Base-by-base conservation (phyloP, 1,139 yeast species). In the Kodamaea derodonti region DNA sequence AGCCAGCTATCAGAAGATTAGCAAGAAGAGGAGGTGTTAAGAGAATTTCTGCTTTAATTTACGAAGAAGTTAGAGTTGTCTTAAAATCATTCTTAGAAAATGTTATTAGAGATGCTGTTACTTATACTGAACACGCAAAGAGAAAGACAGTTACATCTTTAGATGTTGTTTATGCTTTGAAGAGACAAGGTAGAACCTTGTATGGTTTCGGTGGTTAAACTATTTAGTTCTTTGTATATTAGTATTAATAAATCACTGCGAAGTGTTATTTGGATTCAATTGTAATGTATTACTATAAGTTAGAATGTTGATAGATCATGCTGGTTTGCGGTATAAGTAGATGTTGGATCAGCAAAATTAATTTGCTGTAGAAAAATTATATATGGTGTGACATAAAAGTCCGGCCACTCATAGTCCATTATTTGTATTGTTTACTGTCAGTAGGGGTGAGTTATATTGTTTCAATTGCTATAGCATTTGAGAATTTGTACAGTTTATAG, bases 21-120 rank as follows among this genome's bases (percentile, higher is more conserved):
- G 98, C 98, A 44, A 90, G 98, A 83, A 88, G 98, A 86, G 98
- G 98, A 76, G 98, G 98, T 86, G 98, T 92, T 64, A 92, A 92
- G 84, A 96, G 97, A 84, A 92, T 92, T 60, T 90, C 97, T 49
- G 97, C 96, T 64, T 78, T 90, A 66, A 90, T 92, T 69, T 92
- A 92, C 78, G 97, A 92, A 75, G 97, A 90, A 78, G 96, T 94
- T 60, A 87, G 98, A 77, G 92, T 85, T 52, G 97, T 92, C 55
- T 79, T 92, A 56, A 90, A 90, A 76, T 78, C 95, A 43, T 92
- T 90, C 84, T 80, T 92, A 64, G 97, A 88, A 74, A 83, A 85
- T 63, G 97, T 90, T 57, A 92, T 92, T 72, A 87, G 97, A 77
- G 97, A 92, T 61, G 97, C 97, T 58, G 97, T 92, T 58, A 88